Base-by-base conservation (phyloP, 2,329 filamentous ascomycete genomes). In the Colletotrichum falcatum region DNA sequence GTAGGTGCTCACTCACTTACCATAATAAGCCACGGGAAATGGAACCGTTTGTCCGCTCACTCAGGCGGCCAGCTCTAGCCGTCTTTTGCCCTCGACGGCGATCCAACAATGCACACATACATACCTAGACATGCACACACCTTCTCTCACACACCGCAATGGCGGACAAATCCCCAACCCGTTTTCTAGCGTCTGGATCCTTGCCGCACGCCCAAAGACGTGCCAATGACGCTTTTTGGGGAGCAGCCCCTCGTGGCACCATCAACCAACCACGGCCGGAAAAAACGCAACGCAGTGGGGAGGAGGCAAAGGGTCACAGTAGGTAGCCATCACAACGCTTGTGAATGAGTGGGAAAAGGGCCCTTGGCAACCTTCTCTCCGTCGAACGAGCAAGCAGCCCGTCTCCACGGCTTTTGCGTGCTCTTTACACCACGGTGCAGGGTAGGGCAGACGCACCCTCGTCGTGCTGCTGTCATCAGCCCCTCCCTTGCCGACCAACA, bases 191-290 rank as follows among this genome's bases (percentile, higher is more conserved):
- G 65, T 65, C 26, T 61, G 59, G 39, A 71, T 70, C 69, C 69
- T 64, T 71, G 60, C 55, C 61, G 65, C 39, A 54, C 65, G 55
- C 65, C 48, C 54, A 60, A 70, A 61, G 60, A 56, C 67, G 67
- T 54, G 65, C 65, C 69, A 70, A 70, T 61, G 42, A 35, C 44
- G 56, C 20, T 49, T 28, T 28, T 51, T 26, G 28, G 35, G 23
- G 37, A 54, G 26, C 46, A 37, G 46, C n/a, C 33, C 42, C 44
- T 35, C 23, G n/a, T 28, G 20, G 12, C 37, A n/a, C n/a, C 48
- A 39, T 33, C 58, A 26, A 51, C 59, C 64, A 63, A 71, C 65
- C 64, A 63, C 16, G 53, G 46, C n/a, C 48, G 33, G 44, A 53
- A 56, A 53, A 56, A 30, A 35, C 49, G 44, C 35, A 30, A 28